phyloP scores from a whole-genome alignment of 164 flowering plant species.

The Paratinospora sagittata region DNA sequence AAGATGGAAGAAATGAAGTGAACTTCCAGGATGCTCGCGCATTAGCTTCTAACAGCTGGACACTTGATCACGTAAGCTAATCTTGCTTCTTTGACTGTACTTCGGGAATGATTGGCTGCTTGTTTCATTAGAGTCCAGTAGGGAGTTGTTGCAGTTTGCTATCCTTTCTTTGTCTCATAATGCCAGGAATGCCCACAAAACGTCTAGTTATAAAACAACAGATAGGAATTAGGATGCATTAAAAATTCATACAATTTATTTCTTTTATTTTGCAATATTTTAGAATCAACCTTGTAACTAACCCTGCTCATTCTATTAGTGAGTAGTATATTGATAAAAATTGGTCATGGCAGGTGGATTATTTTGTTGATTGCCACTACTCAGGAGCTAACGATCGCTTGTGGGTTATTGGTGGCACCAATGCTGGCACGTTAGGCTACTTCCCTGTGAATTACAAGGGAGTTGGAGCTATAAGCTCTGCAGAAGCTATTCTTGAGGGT shows the following conservation, averaged over 20 bases:
- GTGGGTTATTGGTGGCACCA: constrained; percentile 89
- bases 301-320: not conserved
- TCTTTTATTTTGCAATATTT: not conserved
- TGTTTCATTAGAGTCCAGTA: not conserved
- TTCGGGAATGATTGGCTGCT: not conserved
- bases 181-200: not conserved
- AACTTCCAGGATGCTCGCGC: constrained; percentile 71
- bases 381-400: constrained; percentile 46
- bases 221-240: not conserved
- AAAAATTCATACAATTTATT: not conserved
- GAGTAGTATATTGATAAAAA: not conserved
- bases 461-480: constrained; percentile 37
- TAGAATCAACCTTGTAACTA: not conserved
- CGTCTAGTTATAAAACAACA: not conserved
- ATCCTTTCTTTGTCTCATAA: not conserved
- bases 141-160: not conserved
- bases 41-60: constrained; percentile 77
- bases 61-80: constrained; percentile 47
- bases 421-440: constrained; percentile 69
- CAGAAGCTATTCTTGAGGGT: constrained; percentile 78
- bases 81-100: not conserved
- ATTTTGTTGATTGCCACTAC: constrained; percentile 85
- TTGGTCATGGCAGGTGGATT: constrained; percentile 65
- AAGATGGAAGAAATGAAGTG: constrained; percentile 41
- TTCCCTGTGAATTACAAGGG: constrained; percentile 66